These are phyloP conservation scores for Aspergillus sp. DNA, from an alignment of 2,329 filamentous ascomycete genomes.

Conservation along the genomic window DNA sequence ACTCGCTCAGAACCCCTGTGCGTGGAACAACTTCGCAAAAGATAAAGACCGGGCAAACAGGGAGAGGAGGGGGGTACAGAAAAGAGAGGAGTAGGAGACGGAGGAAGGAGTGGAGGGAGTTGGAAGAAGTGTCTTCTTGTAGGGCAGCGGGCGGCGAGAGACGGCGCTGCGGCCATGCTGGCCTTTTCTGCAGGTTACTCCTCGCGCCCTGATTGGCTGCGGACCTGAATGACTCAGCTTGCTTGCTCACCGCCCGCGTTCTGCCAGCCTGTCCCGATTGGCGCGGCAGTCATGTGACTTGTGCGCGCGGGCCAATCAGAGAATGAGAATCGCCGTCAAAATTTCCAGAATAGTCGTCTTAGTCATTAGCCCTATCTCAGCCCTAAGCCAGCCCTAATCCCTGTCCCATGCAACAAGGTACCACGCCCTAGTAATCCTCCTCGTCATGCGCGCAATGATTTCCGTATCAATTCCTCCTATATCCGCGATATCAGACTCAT, in stretches of 20 bases:
- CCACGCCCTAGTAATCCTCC: too few relatives aligned
- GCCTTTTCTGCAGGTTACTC: conserved; percentile 39
- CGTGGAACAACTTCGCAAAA: background rate
- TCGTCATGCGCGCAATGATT: too few relatives aligned
- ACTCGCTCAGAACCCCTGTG: background rate
- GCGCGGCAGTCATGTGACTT: too few relatives aligned
- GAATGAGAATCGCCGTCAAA: too few relatives aligned
- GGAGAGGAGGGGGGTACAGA: conserved; percentile 11
- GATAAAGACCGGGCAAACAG: conserved; percentile 6
- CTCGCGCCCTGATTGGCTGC: conserved; percentile 27
- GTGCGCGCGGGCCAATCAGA: too few relatives aligned
- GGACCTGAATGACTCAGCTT: conserved; percentile 19
- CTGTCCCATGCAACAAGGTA: too few relatives aligned
- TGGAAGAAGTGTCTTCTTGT: conserved; percentile 10
- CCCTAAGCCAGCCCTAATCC: too few relatives aligned
- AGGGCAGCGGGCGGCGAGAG: conserved; percentile 16
- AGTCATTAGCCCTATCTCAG: too few relatives aligned
- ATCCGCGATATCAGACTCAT: background rate
- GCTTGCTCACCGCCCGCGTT: conserved; percentile 15
- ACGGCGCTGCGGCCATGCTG: conserved; percentile 33
- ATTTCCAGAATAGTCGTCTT: too few relatives aligned
- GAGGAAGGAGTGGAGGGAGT: conserved; percentile 10
- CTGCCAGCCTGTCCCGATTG: conserved; percentile 6
- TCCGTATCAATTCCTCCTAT: background rate
- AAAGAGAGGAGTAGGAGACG: conserved; percentile 9